Base-by-base conservation (phyloP, 768 basidiomycete species). In the button mushroom (Agaricus bisporus) region DNA sequence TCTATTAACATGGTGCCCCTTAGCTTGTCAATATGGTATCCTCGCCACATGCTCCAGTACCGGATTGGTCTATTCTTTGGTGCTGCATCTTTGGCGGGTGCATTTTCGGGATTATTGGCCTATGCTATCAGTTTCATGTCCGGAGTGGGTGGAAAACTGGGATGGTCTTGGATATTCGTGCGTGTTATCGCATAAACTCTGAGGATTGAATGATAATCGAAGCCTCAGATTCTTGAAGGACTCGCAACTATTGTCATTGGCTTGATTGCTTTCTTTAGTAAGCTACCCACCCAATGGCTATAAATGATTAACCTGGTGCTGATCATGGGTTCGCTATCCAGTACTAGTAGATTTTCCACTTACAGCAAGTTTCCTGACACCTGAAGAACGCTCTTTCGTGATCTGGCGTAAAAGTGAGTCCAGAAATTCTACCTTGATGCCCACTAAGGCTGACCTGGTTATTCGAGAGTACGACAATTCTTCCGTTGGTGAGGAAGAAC, bases 141-240 rank as follows among this genome's bases (percentile, higher is more conserved):
- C 25, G 79, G 78, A 0, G 65, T 64, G 0, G 66, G 60, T 2
- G 74, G 78, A 1, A 61, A 79, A 15, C 59, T 73, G 15, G 83
- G 80, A 10, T 86, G 84, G 84, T 79, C 78, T 0, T 85, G 83
- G 84, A 83, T 85, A 45, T 86, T 85, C 53, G 80, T 83, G 58
- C 39, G 77, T 63, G 10, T 28, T 12, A 2, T 22, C 15, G 15
- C 12, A 49, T 32, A 2, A 22, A 22, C 17, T 25, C 6, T 45
- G 11, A 7, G 48, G 14, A 4, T n/a, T 9, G 8, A n/a, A n/a
- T 7, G 26, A 15, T 38, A 26, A 37, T 20, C 4, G 8, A 18
- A 10, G 45, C 17, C 1, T 35, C n/a, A 82, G 80, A 83, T 85
- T 50, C 58, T 87, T 29, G 86, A 87, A 63, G 87, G 87, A 6